phyloP scores from a whole-genome alignment of 2,329 filamentous ascomycete species.

The Fusarium paranaense region DNA sequence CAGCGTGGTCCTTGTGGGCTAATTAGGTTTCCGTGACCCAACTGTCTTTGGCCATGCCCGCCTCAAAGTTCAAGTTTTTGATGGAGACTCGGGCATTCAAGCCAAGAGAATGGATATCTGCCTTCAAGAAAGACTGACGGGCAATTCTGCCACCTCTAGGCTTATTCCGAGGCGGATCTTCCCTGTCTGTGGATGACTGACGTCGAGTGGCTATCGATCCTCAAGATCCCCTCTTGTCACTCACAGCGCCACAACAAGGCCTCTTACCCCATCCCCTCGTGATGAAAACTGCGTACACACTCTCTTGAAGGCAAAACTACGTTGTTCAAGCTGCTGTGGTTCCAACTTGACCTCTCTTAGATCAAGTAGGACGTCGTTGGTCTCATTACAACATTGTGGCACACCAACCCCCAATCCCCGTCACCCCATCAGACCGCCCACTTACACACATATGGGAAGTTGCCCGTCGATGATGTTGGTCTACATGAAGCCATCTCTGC shows the following conservation, averaged over 20 bases:
- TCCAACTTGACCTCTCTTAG: background rate
- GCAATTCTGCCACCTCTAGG: slow-evolving; percentile 3
- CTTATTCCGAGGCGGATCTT: slow-evolving; percentile 15
- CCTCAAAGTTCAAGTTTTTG: background rate
- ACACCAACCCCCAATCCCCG: background rate
- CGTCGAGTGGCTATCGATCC: slow-evolving; percentile 6
- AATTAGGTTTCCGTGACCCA: background rate
- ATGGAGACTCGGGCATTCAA: background rate
- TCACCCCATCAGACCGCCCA: slow-evolving; percentile 14
- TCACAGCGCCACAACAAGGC: background rate
- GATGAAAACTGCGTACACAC: background rate
- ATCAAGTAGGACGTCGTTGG: background rate
- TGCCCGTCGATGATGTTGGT: background rate
- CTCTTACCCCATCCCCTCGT: background rate
- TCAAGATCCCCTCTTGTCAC: slow-evolving; percentile 14
- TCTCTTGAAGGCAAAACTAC: background rate
- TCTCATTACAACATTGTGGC: background rate
- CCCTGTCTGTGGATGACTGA: slow-evolving; percentile 8
- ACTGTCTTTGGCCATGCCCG: slow-evolving; percentile 1
- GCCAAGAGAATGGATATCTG: background rate
- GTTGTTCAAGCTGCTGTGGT: background rate
- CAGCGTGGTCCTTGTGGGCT: background rate
- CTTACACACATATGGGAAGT: slow-evolving; percentile 7
- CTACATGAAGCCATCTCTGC: slow-evolving; percentile 18
- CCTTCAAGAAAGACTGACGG: background rate